Base-by-base conservation (phyloP, 78 protist species). In the Cyanophora paradoxa region DNA sequence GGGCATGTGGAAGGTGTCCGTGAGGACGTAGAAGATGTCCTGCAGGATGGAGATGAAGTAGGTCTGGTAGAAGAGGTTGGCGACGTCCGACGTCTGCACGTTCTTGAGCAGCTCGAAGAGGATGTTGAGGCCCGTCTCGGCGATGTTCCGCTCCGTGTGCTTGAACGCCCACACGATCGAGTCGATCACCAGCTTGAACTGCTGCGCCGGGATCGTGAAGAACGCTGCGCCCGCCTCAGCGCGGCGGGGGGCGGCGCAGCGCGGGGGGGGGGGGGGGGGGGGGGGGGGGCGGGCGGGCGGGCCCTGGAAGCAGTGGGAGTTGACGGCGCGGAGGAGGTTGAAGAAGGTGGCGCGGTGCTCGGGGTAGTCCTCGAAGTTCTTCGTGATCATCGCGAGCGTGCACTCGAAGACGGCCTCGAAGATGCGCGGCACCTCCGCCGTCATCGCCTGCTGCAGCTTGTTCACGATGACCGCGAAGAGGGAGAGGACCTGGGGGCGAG, bases 111-210 rank as follows among this genome's bases (percentile, higher is more conserved):
- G 48, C 54, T 81, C 83, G 56, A 46, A n/a, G 44, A 87, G 64
- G 46, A 71, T 66, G 33, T 80, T n/a, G 37, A 91, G 81, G 39
- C 95, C 97, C 39, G 92, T 91, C 62, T 91, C 95, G 36, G 83
- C 66, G 30, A 91, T 82, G 44, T 84, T 81, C 40, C 93, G 76
- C 75, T 94, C 95, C 17, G 89, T 82, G 78, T 93, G 97, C 77
- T 92, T 88, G 72, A 93, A 58, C 0, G 96, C 96, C 95, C 97
- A 92, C 50, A 92, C 75, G 62, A 94, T 80, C 30, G 90, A 74
- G 71, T 91, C 95, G 41, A 95, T 74, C 33, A 92, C 64, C 17
- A 89, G 50, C 70, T 83, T 79, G 75, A 89, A 92, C 65, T 82
- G 81, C 36, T 37, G 56, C 42, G 16, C 39, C 31, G 82, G 63